Conservation (phyloP, 257 asterid genomes). For the Anisodus tanguticus region DNA sequence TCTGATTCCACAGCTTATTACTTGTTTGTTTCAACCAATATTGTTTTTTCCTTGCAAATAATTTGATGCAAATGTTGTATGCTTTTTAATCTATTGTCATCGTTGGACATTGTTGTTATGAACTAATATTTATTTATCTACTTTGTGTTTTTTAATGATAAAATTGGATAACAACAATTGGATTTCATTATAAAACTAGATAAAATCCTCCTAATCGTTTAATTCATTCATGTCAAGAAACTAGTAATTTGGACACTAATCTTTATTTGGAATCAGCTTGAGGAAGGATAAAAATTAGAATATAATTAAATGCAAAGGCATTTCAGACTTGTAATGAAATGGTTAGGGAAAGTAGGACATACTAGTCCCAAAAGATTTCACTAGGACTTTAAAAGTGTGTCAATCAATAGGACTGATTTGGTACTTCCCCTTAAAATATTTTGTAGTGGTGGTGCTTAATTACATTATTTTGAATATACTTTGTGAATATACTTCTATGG, state of each 20-base stretch:
- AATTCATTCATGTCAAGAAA: neutral
- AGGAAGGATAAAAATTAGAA: neutral
- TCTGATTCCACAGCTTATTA: neutral
- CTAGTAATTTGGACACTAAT: neutral
- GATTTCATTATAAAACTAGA: slow-evolving; percentile 3
- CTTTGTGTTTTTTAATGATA: neutral
- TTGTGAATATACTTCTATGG: neutral
- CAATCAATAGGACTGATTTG: neutral
- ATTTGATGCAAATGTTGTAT: slow-evolving; percentile 1
- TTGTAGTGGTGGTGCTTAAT: neutral
- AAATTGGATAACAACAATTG: slow-evolving; percentile 2
- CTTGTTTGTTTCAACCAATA: slow-evolving; percentile 11
- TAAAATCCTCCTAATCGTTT: neutral
- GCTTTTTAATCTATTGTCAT: slow-evolving; percentile 5
- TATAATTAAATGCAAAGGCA: neutral
- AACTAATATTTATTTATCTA: neutral
- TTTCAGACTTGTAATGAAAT: neutral
- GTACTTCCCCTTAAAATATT: neutral
- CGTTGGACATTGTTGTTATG: neutral
- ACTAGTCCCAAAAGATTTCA: neutral
- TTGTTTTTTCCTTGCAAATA: neutral
- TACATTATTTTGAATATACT: neutral
- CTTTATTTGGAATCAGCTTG: slow-evolving; percentile 6
- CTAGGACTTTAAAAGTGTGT: neutral
- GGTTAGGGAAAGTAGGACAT: neutral